phyloP scores from a whole-genome alignment of 768 basidiomycete genomes.

The Trametopsis cervina region DNA sequence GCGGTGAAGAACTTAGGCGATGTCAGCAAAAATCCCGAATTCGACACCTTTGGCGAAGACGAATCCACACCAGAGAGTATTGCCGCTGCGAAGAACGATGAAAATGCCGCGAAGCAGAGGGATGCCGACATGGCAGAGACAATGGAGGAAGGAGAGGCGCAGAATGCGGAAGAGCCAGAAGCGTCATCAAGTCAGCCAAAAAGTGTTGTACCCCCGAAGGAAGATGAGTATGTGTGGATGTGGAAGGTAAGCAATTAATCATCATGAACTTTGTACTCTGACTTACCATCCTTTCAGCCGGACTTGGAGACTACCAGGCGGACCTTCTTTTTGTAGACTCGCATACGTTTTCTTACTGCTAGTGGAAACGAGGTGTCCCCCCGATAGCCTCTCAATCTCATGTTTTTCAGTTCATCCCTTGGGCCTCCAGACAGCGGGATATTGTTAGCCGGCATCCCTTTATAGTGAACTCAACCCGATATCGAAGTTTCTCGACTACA shows the following conservation, averaged over 20 bases:
- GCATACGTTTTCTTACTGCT: no score
- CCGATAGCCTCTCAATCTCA: no score
- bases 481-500: no score
- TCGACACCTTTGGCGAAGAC: conserved; percentile 35
- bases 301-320: conserved; percentile 85
- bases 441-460: no score
- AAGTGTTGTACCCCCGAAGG: conserved; percentile 48
- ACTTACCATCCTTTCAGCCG: conserved; percentile 44
- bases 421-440: no score
- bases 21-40: conserved; percentile 46
- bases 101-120: conserved; percentile 27
- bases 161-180: conserved; percentile 15
- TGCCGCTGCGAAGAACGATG: conserved; percentile 15
- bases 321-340: conserved; percentile 89
- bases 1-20: conserved; percentile 68
- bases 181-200: conserved; percentile 12
- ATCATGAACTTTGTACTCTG: conserved; percentile 7
- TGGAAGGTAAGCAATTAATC: conserved; percentile 66
- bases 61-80: conserved; percentile 21
- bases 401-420: no score
- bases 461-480: no score
- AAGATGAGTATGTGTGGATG: conserved; percentile 79
- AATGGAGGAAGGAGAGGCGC: conserved; percentile 20
- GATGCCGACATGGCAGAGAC: no score
- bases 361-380: no score